These are phyloP conservation scores for Rhodotorula sp. DNA, from an alignment of 1,284 basidiomycete genomes.

Conservation along the genomic window DNA sequence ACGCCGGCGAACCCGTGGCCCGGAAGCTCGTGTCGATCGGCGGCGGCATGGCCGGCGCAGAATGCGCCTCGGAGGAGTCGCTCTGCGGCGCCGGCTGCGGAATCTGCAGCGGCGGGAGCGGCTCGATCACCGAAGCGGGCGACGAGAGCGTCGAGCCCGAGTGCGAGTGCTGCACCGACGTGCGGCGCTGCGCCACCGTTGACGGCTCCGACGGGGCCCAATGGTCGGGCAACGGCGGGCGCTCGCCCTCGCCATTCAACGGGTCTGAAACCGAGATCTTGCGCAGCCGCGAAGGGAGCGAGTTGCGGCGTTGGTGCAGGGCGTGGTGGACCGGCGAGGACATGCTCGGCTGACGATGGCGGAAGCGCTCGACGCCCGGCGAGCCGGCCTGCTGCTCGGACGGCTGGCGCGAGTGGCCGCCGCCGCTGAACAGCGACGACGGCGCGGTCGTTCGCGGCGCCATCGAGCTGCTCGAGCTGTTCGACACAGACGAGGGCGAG, in stretches of 20 bases:
- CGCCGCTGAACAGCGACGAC: conserved; percentile 12
- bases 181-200: conserved; percentile 7
- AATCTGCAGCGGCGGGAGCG: conserved; percentile 58
- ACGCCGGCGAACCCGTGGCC: conserved; percentile 3
- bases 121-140: conserved; percentile 5
- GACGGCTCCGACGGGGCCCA: conserved; percentile 3
- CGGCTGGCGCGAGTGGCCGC: conserved; percentile 24
- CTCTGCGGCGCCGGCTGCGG: conserved; percentile 48
- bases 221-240: conserved; percentile 19
- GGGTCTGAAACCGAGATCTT: conserved; percentile 36
- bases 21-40: conserved; percentile 1
- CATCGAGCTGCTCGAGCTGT: conserved; percentile 42
- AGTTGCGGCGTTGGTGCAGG: conserved; percentile 40
- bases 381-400: conserved; percentile 58
- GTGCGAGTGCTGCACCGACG: conserved; percentile 19
- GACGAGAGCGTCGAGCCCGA: conserved; percentile 19
- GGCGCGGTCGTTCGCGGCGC: conserved; percentile 36
- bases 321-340: conserved; percentile 5
- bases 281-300: conserved; percentile 43
- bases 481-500: conserved; percentile 34
- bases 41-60: not conserved
- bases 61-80: not conserved
- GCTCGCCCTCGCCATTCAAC: conserved; percentile 3
- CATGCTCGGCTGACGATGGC: conserved; percentile 51
- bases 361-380: conserved; percentile 78